Conservation (phyloP, 2,329 filamentous ascomycete species). For the Tolypocladium amazonense region DNA sequence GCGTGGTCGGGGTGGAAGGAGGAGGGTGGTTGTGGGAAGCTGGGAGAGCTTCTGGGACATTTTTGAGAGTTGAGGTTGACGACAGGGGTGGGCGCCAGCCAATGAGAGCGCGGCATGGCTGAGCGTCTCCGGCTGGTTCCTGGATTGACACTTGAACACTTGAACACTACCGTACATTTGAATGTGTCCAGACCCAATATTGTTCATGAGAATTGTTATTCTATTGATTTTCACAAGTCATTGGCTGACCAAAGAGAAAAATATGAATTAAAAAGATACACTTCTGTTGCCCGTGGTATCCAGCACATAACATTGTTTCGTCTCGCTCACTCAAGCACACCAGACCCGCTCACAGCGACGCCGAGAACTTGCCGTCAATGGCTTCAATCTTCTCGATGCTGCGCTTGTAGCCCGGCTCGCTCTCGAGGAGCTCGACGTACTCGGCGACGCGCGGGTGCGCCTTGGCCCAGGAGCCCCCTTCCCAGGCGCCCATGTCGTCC, state of each 20-base stretch:
- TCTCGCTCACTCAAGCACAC: not conserved
- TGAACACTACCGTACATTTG: not conserved
- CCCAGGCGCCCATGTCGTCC: constrained; percentile 29
- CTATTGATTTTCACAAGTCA: not conserved
- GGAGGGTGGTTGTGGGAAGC: not conserved
- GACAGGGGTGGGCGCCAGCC: not conserved
- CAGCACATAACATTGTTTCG: not conserved
- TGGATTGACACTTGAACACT: not conserved
- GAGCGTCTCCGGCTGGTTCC: not conserved
- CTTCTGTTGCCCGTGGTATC: not conserved
- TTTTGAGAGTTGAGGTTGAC: not conserved
- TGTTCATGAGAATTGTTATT: not conserved
- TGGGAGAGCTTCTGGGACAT: not conserved
- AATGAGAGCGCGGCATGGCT: not conserved
- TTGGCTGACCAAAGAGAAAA: not conserved
- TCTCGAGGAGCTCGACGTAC: constrained; percentile 34
- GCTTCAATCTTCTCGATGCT: constrained; percentile 38
- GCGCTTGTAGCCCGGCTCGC: constrained; percentile 34
- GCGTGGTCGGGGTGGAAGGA: not conserved
- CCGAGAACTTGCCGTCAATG: constrained; percentile 30
- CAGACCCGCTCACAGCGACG: constrained; percentile 3
- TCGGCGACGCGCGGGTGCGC: constrained; percentile 33
- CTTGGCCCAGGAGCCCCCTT: constrained; percentile 25
- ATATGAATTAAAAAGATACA: not conserved
- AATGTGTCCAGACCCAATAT: not conserved